Conservation (phyloP, 768 basidiomycete genomes). For the Podaxis rugospora region DNA sequence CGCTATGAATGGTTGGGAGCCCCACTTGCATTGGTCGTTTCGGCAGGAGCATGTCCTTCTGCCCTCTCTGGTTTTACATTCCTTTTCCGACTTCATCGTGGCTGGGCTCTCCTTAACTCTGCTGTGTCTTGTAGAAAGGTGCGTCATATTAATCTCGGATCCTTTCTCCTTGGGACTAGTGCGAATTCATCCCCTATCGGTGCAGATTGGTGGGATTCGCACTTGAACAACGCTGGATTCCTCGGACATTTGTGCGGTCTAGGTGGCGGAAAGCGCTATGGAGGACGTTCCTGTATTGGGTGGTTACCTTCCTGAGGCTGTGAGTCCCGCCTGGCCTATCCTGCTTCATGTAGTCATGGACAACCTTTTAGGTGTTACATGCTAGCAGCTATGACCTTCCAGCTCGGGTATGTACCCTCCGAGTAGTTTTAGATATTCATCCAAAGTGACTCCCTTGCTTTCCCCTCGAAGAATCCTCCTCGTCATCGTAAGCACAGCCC, state of each 20-base stretch:
- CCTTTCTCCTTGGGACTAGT: not conserved
- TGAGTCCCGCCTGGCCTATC: slow-evolving; percentile 21
- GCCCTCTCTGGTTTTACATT: slow-evolving; percentile 36
- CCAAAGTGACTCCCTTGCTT: not conserved
- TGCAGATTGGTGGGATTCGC: slow-evolving; percentile 46
- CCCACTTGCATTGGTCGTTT: slow-evolving; percentile 38
- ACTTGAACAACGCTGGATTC: slow-evolving; percentile 44
- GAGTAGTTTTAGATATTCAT: not conserved
- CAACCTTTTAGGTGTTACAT: slow-evolving; percentile 54
- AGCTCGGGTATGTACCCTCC: slow-evolving; percentile 50
- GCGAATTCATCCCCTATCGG: not conserved
- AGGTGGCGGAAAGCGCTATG: slow-evolving; percentile 45
- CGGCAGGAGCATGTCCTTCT: slow-evolving; percentile 35
- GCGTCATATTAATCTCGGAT: slow-evolving; percentile 1
- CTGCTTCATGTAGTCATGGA: not conserved
- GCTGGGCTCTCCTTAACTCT: slow-evolving; percentile 38
- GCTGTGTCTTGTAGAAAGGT: slow-evolving; percentile 62
- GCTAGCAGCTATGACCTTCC: slow-evolving; percentile 69
- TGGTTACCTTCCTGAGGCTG: slow-evolving; percentile 59
- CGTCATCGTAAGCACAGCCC: slow-evolving; percentile 39
- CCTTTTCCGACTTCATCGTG: slow-evolving; percentile 43
- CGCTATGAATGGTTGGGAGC: slow-evolving; percentile 20
- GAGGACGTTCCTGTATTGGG: slow-evolving; percentile 51
- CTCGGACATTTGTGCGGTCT: slow-evolving; percentile 34
- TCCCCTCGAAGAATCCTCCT: slow-evolving; percentile 37